Conservation (phyloP, 208 protist species). For the Crithidia fasciculata region DNA sequence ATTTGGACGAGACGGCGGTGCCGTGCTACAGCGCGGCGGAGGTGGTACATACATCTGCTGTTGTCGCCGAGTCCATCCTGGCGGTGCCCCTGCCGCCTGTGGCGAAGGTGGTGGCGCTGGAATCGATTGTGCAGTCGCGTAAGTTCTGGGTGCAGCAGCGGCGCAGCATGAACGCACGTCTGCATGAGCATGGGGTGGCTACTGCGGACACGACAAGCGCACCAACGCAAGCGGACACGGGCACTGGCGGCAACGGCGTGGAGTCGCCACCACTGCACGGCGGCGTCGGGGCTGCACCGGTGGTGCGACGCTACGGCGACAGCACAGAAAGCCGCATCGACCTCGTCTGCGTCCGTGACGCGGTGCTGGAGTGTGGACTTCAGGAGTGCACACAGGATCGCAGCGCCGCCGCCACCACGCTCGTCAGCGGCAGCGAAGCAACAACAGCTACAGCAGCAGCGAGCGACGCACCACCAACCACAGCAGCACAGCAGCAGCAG, state of each 20-base stretch:
- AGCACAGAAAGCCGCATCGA: constrained; percentile 63
- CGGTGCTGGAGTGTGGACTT: constrained; percentile 53
- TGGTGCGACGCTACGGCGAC: constrained; percentile 50
- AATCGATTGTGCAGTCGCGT: constrained; percentile 66
- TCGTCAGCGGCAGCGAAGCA: constrained; percentile 5
- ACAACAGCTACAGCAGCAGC: background rate
- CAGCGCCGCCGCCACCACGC: constrained; percentile 35
- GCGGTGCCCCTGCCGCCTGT: constrained; percentile 54
- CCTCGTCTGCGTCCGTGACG: constrained; percentile 54
- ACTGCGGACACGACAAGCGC: background rate
- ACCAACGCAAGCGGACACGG: background rate
- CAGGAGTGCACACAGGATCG: constrained; percentile 55
- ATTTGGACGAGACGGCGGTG: constrained; percentile 58
- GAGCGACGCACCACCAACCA: background rate
- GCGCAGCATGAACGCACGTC: constrained; percentile 11
- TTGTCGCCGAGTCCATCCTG: constrained; percentile 69
- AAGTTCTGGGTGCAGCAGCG: constrained; percentile 42
- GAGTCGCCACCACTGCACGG: background rate
- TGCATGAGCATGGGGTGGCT: constrained; percentile 20
- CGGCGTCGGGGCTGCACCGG: constrained; percentile 1
- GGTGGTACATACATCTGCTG: constrained; percentile 46
- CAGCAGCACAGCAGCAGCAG: background rate
- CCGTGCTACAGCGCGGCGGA: constrained; percentile 87
- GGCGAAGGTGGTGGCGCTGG: constrained; percentile 57
- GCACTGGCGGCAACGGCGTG: background rate